A percentile compares a stretch with the other conserved stretches of the same genome.
Conservation (phyloP, 1,139 yeast genomes). For the Zygosaccharomyces sapae region DNA sequence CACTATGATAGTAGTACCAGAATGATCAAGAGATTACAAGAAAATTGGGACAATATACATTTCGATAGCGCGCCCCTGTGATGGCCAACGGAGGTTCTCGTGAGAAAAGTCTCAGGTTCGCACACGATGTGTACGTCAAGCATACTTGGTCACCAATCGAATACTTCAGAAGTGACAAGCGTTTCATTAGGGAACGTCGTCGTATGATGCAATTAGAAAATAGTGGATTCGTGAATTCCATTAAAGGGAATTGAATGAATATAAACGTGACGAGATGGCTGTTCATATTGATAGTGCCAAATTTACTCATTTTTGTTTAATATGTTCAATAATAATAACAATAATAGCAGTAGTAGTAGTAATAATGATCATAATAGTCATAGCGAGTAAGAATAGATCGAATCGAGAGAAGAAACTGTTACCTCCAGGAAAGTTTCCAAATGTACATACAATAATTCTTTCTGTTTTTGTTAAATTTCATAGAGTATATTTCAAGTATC, state of each 20-base stretch:
- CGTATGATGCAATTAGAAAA: conserved; percentile 23
- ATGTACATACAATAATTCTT: too few relatives aligned
- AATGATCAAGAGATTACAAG: conserved; percentile 19
- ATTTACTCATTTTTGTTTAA: conserved; percentile 31
- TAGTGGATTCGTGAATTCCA: conserved; percentile 20
- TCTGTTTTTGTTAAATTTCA: too few relatives aligned
- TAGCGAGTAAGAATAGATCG: too few relatives aligned
- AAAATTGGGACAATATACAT: conserved; percentile 28
- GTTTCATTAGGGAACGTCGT: conserved; percentile 21
- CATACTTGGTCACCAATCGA: conserved; percentile 28
- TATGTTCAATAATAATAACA: too few relatives aligned
- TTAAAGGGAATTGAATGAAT: conserved; percentile 33
- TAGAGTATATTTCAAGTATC: too few relatives aligned
- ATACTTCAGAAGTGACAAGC: conserved; percentile 27
- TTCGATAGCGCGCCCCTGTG: conserved; percentile 13
- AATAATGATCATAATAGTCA: too few relatives aligned
- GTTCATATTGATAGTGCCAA: conserved; percentile 31
- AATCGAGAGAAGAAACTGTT: too few relatives aligned
- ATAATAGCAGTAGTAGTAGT: too few relatives aligned
- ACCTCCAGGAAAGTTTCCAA: too few relatives aligned
- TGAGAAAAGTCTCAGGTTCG: conserved; percentile 18
- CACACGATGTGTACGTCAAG: conserved; percentile 19
- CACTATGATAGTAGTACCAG: conserved; percentile 9
- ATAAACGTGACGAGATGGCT: conserved; percentile 31
- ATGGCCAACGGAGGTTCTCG: not conserved